A percentile compares a stretch with the other conserved stretches of the same genome.
Evolutionary conservation across 169 alveolate genomes (phyloP).

Genomic region (Cryptosporidium parvum): DNA sequence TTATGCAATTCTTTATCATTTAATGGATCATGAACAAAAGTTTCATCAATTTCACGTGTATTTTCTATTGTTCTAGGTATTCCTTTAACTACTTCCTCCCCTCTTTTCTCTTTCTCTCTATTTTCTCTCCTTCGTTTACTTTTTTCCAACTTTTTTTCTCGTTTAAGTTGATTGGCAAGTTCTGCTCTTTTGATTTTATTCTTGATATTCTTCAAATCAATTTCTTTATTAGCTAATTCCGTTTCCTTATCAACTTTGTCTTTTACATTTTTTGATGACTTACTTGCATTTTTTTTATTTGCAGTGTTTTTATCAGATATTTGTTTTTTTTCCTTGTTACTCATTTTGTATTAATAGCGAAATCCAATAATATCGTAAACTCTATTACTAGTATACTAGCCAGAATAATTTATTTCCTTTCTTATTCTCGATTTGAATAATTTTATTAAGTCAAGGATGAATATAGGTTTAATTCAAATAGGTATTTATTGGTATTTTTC

Average conservation of each 20-base stretch:
- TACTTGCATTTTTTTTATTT: background rate
- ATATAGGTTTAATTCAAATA: background rate
- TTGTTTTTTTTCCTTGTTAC: background rate
- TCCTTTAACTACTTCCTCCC: conserved; percentile 54
- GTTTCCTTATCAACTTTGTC: background rate
- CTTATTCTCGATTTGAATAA: background rate
- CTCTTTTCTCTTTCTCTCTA: conserved; percentile 44
- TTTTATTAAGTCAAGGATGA: background rate
- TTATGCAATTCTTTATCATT: conserved; percentile 89
- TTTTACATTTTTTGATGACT: background rate
- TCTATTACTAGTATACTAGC: background rate
- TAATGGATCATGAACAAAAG: conserved; percentile 69
- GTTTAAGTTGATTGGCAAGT: conserved; percentile 18
- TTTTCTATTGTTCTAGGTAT: conserved; percentile 78
- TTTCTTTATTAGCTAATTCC: conserved; percentile 5
- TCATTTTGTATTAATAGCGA: background rate
- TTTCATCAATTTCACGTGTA: conserved; percentile 77
- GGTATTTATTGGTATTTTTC: background rate
- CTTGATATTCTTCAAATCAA: conserved; percentile 10
- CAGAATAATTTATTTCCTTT: background rate
- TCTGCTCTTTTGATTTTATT: conserved; percentile 53
- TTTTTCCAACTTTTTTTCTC: conserved; percentile 44
- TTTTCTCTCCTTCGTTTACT: conserved; percentile 72
- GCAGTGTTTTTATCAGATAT: background rate
- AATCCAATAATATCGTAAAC: background rate